These are phyloP conservation scores for Sporisorium exsertum DNA, from an alignment of 1,284 basidiomycete genomes.

Conservation along the genomic window DNA sequence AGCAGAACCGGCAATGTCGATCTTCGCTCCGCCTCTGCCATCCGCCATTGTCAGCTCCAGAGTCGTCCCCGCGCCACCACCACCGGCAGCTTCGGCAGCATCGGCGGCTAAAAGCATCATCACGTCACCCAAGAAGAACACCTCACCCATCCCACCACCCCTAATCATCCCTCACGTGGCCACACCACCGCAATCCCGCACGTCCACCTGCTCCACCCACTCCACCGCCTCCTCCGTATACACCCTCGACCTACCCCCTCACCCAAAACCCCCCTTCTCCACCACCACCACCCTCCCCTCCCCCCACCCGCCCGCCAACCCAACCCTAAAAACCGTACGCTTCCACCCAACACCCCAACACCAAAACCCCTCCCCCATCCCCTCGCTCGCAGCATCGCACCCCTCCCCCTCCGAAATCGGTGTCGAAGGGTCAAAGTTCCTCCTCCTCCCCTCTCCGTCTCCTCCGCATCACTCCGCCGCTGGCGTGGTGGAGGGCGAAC, in stretches of 20 bases:
- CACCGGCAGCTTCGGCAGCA: not conserved
- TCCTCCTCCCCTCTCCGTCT: not conserved
- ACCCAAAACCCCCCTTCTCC: not conserved
- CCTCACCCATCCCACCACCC: not conserved
- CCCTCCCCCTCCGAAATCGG: not conserved
- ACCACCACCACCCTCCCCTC: not conserved
- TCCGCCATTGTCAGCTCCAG: conserved; percentile 20
- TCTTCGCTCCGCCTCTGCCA: conserved; percentile 26
- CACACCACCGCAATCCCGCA: not conserved
- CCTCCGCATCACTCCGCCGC: not conserved
- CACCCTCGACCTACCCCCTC: conserved; percentile 11
- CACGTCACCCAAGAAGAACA: not conserved
- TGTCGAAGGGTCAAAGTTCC: conserved; percentile 3
- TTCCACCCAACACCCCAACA: conserved; percentile 7
- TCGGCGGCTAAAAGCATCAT: not conserved
- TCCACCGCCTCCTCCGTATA: conserved; percentile 9
- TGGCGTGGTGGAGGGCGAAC: conserved; percentile 18
- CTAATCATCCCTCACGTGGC: not conserved
- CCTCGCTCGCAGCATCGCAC: not conserved
- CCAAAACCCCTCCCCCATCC: conserved; percentile 4
- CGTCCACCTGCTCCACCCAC: not conserved
- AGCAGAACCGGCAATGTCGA: not conserved
- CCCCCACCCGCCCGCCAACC: not conserved
- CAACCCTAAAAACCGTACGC: conserved; percentile 22
- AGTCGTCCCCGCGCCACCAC: not conserved